A percentile compares a stretch with the other conserved stretches of the same genome.
phyloP scores from a whole-genome alignment of 768 basidiomycete species.

The Kwoniella pini region DNA sequence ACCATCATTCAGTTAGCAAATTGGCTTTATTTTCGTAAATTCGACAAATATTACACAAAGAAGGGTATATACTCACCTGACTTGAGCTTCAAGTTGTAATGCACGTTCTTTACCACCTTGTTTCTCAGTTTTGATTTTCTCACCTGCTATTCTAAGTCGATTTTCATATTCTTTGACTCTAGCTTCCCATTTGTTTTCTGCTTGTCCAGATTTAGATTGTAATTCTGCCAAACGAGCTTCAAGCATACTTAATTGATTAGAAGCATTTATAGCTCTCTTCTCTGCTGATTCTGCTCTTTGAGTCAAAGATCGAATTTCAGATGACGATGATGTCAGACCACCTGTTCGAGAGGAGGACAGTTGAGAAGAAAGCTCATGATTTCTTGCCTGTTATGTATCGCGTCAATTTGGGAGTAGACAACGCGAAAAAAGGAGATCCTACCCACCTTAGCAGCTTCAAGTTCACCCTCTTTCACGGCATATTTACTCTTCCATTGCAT shows the following conservation, averaged over 20 bases:
- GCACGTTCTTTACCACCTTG: conserved; percentile 84
- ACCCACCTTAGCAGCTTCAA: conserved; percentile 78
- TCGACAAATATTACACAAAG: not conserved
- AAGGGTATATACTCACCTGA: conserved; percentile 48
- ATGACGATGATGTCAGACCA: conserved; percentile 57
- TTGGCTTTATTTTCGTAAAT: not conserved
- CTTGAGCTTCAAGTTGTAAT: conserved; percentile 50
- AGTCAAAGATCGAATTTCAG: conserved; percentile 69
- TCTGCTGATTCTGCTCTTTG: conserved; percentile 81
- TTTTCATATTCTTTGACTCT: conserved; percentile 91
- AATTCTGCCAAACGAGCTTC: conserved; percentile 80
- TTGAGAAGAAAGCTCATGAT: conserved; percentile 72
- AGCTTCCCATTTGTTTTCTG: conserved; percentile 90
- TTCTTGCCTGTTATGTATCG: conserved; percentile 53
- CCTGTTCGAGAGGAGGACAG: conserved; percentile 66
- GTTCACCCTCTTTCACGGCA: conserved; percentile 79
- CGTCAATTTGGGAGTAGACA: too few species aligned
- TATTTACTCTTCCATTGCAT: conserved; percentile 79
- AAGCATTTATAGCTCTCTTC: conserved; percentile 77
- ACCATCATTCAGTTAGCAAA: not conserved
- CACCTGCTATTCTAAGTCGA: conserved; percentile 76
- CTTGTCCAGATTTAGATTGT: conserved; percentile 69
- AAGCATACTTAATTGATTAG: conserved; percentile 76
- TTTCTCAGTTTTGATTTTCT: conserved; percentile 87
- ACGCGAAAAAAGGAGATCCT: too few species aligned